These are phyloP conservation scores for Prunus mongolica DNA, from an alignment of 306 rosid species.

Conservation along the genomic window DNA sequence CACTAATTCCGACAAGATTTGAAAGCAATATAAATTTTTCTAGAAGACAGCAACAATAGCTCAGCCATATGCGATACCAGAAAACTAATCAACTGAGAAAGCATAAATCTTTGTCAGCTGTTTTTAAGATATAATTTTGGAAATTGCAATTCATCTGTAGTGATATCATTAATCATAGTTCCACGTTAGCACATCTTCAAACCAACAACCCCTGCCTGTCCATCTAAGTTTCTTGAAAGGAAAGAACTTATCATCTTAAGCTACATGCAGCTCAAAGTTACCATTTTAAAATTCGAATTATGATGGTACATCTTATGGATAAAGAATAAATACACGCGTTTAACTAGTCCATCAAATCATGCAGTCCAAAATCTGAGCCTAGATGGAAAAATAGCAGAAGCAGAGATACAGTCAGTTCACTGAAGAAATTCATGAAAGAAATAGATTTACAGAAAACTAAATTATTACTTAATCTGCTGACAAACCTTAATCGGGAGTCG, in stretches of 20 bases:
- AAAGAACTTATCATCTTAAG: neutral
- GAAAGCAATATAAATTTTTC: neutral
- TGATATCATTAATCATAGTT: neutral
- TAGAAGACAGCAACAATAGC: too few relatives aligned
- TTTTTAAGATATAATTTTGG: neutral
- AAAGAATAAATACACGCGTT: neutral
- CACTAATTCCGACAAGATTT: neutral
- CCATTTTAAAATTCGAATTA: neutral
- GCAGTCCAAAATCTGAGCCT: neutral
- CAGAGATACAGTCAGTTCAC: neutral
- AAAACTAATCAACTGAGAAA: neutral
- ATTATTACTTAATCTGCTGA: neutral
- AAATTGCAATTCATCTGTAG: neutral
- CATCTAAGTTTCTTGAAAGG: neutral
- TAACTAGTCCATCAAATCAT: neutral
- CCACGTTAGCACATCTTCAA: neutral
- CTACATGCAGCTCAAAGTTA: neutral
- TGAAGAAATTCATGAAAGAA: neutral
- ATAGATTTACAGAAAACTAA: neutral
- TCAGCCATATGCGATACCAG: neutral
- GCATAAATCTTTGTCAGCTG: neutral
- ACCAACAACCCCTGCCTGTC: neutral
- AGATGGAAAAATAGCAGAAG: neutral
- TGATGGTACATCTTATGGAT: neutral
- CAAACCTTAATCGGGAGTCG: neutral